phyloP scores from a whole-genome alignment of 176 grass and related monocot species.

The Oryza brachyantha region DNA sequence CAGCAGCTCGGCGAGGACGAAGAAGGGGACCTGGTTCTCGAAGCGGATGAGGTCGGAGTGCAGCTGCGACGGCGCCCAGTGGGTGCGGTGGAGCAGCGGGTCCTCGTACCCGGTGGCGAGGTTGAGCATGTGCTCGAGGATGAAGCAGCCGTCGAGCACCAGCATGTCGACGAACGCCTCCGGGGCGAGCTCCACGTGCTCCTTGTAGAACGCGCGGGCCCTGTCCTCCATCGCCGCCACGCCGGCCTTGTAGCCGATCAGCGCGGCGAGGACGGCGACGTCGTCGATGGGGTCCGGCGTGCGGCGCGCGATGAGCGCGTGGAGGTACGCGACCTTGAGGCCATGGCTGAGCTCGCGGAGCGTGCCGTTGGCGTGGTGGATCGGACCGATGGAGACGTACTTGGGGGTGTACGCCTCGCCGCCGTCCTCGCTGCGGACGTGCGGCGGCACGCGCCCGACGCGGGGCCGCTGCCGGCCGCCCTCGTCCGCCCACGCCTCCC shows the following conservation, averaged over 20 bases:
- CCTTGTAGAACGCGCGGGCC: not conserved
- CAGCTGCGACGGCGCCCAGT: constrained; percentile 8
- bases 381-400: not conserved
- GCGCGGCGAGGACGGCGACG: not conserved
- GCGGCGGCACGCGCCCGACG: not conserved
- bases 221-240: not conserved
- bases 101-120: not conserved
- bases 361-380: not conserved
- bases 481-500: not conserved
- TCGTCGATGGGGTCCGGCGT: not conserved
- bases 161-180: constrained; percentile 9
- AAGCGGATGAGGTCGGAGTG: not conserved
- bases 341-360: not conserved
- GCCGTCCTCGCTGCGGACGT: not conserved
- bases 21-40: constrained; percentile 23
- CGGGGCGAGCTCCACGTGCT: not conserved
- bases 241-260: not conserved
- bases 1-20: not conserved
- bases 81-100: not conserved
- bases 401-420: constrained; percentile 3
- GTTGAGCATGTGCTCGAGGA: constrained; percentile 19
- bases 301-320: not conserved
- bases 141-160: constrained; percentile 17
- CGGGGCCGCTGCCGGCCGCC: not conserved
- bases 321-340: constrained; percentile 4